Evolutionary conservation across 2,329 filamentous ascomycete species (phyloP), one percentile per base, ranked within the genome.

Genomic region (Harringtonia lauricola): DNA sequence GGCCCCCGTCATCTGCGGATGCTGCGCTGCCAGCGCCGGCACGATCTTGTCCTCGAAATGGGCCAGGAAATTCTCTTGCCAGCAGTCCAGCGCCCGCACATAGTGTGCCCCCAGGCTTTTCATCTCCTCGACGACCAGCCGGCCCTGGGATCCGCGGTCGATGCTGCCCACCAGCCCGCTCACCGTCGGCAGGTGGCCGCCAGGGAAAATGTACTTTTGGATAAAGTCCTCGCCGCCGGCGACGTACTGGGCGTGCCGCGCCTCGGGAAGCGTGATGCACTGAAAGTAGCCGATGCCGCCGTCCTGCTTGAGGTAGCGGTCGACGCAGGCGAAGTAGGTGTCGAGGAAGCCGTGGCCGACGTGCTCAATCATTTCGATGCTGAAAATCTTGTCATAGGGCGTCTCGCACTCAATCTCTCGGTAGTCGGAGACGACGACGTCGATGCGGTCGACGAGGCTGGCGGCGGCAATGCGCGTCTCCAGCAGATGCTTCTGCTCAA

Each of bases 31-130:
- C 37, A 86, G 60, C 2, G 79, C 77, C 8, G 75, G 73, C 43
- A 68, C 67, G 51, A 86, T 85, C 43, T 63, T 64, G 8, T 57
- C 56, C 4, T 81, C 68, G 57, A 85, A 86, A 21, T 76, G 78
- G 7, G 62, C 60, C 55, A 79, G 57, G 55, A 87, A 87, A 8
- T 67, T 72, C 53, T 86, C 75, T 19, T 70, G 69, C 83, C 83
- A 87, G 4, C 83, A 56, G 12, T 80, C 65, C 51, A 87, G 59
- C 1, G 82, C 79, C 54, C 80, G 83, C 17, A 77, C 72, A 55
- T 87, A 87, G 54, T 87, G 82, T 1, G 79, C 79, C 2, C 82
- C 82, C 40, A 86, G 86, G 52, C 86, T 86, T 54, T 84, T 74
- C 34, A 86, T 65, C 13, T 62, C 68, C 52, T 86, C 80, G 1